Evolutionary conservation across 768 basidiomycete species (phyloP).

Genomic region (Rossbeevera mucosa): DNA sequence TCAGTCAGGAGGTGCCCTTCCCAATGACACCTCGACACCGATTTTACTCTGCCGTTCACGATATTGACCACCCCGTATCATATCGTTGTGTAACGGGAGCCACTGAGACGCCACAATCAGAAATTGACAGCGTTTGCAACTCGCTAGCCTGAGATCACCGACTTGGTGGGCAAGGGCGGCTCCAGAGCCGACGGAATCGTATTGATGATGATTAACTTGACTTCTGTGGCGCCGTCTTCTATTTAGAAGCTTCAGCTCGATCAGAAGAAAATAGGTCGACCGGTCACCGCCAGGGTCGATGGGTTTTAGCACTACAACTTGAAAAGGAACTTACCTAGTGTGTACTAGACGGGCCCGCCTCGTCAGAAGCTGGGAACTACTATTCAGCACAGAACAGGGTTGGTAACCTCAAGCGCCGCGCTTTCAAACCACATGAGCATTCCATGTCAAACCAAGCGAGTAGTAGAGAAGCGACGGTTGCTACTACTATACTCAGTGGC

Average conservation of each 20-base stretch:
- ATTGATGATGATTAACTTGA: not conserved
- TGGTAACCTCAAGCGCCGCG: not conserved
- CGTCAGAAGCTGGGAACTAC: not conserved
- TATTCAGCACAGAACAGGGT: not conserved
- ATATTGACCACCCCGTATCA: too few relatives aligned
- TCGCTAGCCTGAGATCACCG: too few relatives aligned
- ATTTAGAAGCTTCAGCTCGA: not conserved
- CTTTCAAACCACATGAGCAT: too few relatives aligned
- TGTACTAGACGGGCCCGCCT: too few relatives aligned
- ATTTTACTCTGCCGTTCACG: not conserved
- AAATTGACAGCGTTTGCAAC: too few relatives aligned
- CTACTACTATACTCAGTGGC: too few relatives aligned
- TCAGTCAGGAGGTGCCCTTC: slow-evolving; percentile 89
- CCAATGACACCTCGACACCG: too few relatives aligned
- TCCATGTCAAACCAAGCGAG: too few relatives aligned
- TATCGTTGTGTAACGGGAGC: not conserved
- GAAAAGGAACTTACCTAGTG: not conserved
- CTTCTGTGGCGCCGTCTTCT: slow-evolving; percentile 2
- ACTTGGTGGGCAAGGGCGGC: too few relatives aligned
- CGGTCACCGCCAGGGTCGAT: slow-evolving; percentile 1
- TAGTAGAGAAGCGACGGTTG: too few relatives aligned
- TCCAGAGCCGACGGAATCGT: not conserved
- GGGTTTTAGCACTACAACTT: too few relatives aligned
- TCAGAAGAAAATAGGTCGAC: not conserved
- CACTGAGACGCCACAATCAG: not conserved